These are phyloP conservation scores for Vanilla planifolia DNA, from an alignment of 106 monocot genomes.

Conservation along the genomic window DNA sequence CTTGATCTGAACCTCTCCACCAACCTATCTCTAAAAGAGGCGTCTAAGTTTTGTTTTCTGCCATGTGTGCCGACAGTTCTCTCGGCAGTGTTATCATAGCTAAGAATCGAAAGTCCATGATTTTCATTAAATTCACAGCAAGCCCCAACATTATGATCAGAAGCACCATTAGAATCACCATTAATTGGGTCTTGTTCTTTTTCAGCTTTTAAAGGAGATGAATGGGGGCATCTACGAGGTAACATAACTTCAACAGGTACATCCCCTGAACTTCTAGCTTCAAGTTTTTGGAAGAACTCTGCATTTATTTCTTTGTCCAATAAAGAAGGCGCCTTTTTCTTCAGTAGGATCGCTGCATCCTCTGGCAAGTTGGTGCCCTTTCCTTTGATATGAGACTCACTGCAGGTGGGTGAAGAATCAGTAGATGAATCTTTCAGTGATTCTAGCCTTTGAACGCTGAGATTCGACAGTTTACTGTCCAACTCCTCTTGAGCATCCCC, in stretches of 20 bases:
- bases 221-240: conserved; percentile 45
- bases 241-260: conserved; percentile 83
- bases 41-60: conserved; percentile 32
- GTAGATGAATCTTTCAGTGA: conserved; percentile 31
- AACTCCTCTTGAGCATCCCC: conserved; percentile 39
- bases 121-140: conserved; percentile 20
- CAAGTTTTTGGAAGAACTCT: conserved; percentile 95
- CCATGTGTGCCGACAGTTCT: conserved; percentile 23
- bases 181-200: conserved; percentile 29
- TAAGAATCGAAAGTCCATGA: conserved; percentile 12
- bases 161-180: conserved; percentile 17
- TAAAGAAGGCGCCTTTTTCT: conserved; percentile 70
- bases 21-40: conserved; percentile 40
- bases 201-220: conserved; percentile 35
- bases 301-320: conserved; percentile 85
- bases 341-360: conserved; percentile 58
- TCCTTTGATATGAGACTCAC: conserved; percentile 25
- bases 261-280: conserved; percentile 62
- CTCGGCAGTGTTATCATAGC: conserved; percentile 13
- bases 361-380: conserved; percentile 43
- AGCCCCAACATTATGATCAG: conserved; percentile 10
- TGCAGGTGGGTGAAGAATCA: conserved; percentile 41
- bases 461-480: conserved; percentile 30
- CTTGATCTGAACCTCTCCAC: conserved; percentile 26
- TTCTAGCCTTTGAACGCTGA: conserved; percentile 27